Evolutionary conservation across 2,329 filamentous ascomycete genomes (phyloP), one percentile per base, ranked within the genome.

Genomic region (Leptoxyphium fumago): DNA sequence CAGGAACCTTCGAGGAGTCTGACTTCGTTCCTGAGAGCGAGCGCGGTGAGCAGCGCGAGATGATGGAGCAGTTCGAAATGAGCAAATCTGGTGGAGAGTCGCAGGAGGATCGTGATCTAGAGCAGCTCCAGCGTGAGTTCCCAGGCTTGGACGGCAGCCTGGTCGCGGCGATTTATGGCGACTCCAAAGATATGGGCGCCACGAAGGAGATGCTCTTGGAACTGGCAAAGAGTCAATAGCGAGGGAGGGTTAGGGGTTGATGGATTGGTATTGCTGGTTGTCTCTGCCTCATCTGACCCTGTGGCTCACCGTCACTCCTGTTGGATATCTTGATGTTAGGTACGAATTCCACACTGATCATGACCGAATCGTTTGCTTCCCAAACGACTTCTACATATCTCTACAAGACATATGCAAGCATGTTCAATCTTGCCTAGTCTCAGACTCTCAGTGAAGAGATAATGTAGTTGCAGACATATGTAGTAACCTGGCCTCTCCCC

Each of bases 151-250:
- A 69, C 51, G 60, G 62, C 2, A 63, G 58, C 45, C 47, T 69
- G 51, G 64, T 69, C 47, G 66, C 66, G 10, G 66, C 66, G n/a
- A 59, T 69, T 38, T 69, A 68, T 47, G 57, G 59, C 6, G 66
- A 69, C 49, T 60, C 57, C 21, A 59, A 65, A 53, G 61, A 56
- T 48, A 44, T 67, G 49, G 59, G 59, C 15, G 64, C 60, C n/a
- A 64, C 64, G 45, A 58, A 65, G 48, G 66, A 69, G 55, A 66
- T 66, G 64, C 51, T 69, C 46, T 54, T 58, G 38, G 65, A 65
- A 51, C 49, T 69, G 51, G 51, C 48, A 40, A 41, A 50, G 8
- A 30, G 21, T n/a, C 36, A 41, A 41, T 45, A 41, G 42, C 13
- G 10, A 26, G 38, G 5, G 13, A 13, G 6, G 11, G 11, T 2